These are phyloP conservation scores for Monilinia fructigena DNA, from an alignment of 2,329 filamentous ascomycete genomes.

Conservation along the genomic window DNA sequence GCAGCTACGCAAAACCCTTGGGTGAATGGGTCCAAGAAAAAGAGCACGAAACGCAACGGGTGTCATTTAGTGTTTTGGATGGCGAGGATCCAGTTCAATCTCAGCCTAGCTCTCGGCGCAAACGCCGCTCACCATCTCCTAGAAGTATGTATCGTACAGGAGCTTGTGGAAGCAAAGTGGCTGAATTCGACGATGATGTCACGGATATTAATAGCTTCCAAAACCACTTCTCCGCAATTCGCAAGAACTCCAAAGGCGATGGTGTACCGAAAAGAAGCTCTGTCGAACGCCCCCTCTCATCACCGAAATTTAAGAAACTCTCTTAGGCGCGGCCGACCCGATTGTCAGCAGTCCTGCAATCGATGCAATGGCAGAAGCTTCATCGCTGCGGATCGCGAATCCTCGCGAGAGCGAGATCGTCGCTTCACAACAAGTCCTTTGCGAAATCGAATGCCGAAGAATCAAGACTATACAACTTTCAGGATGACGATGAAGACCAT, in stretches of 20 bases:
- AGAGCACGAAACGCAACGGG: slow-evolving; percentile 32
- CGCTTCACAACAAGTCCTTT: slow-evolving; percentile 29
- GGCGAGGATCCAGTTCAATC: slow-evolving; percentile 2
- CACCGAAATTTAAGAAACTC: slow-evolving; percentile 27
- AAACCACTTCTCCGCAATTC: slow-evolving; percentile 28
- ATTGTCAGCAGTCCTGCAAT: slow-evolving; percentile 43
- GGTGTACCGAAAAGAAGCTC: slow-evolving; percentile 22
- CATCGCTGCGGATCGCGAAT: slow-evolving; percentile 44
- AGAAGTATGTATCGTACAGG: slow-evolving; percentile 10
- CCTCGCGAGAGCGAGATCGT: slow-evolving; percentile 26
- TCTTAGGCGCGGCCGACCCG: slow-evolving; percentile 24
- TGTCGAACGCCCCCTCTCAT: slow-evolving; percentile 27
- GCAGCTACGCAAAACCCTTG: slow-evolving; percentile 37
- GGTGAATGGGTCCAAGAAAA: slow-evolving; percentile 27
- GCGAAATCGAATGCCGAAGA: slow-evolving; percentile 26
- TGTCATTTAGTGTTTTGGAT: slow-evolving; percentile 36
- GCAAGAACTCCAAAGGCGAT: slow-evolving; percentile 19
- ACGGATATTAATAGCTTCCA: slow-evolving; percentile 26
- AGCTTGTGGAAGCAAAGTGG: slow-evolving; percentile 23
- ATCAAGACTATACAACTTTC: neutral
- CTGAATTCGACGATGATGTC: slow-evolving; percentile 27
- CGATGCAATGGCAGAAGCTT: slow-evolving; percentile 53
- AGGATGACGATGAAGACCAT: neutral
- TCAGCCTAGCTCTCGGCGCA: slow-evolving; percentile 14
- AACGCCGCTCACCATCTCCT: slow-evolving; percentile 31